phyloP scores from a whole-genome alignment of 768 basidiomycete species.

The Phylloporus rhodoxanthus region DNA sequence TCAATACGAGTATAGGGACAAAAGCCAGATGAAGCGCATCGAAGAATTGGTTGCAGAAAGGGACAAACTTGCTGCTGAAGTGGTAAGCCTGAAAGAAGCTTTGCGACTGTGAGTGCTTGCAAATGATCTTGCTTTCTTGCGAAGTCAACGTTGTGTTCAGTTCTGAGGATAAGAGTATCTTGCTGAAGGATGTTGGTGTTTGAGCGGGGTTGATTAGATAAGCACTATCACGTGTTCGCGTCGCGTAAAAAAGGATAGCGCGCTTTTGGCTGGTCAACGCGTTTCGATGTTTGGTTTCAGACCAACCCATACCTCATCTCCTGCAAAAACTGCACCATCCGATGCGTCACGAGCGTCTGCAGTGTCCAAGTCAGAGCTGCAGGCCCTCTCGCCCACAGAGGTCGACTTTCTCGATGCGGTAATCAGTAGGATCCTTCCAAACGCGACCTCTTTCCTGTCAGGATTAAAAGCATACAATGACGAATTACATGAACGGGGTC shows the following conservation, averaged over 20 bases:
- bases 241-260: constrained; percentile 22
- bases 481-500: constrained; percentile 62
- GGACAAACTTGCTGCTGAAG: constrained; percentile 11
- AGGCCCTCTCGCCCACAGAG: constrained; percentile 46
- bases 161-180: neutral
- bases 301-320: constrained; percentile 46
- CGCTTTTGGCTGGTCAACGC: constrained; percentile 6
- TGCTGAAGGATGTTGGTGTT: neutral
- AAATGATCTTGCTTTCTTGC: neutral
- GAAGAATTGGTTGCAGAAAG: constrained; percentile 17
- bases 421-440: constrained; percentile 57
- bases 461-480: constrained; percentile 86
- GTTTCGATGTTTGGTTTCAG: constrained; percentile 42
- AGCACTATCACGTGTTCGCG: constrained; percentile 24
- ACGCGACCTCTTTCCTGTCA: constrained; percentile 69
- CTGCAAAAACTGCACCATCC: constrained; percentile 28
- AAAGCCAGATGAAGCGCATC: constrained; percentile 20
- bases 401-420: constrained; percentile 72
- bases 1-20: constrained; percentile 20
- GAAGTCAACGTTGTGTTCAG: neutral
- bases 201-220: constrained; percentile 19
- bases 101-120: constrained; percentile 12
- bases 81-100: constrained; percentile 12
- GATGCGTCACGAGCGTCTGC: constrained; percentile 40
- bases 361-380: constrained; percentile 44